Evolutionary conservation across 2,329 filamentous ascomycete species (phyloP), one percentile per base, ranked within the genome.

Genomic region (Neonectria punicea): DNA sequence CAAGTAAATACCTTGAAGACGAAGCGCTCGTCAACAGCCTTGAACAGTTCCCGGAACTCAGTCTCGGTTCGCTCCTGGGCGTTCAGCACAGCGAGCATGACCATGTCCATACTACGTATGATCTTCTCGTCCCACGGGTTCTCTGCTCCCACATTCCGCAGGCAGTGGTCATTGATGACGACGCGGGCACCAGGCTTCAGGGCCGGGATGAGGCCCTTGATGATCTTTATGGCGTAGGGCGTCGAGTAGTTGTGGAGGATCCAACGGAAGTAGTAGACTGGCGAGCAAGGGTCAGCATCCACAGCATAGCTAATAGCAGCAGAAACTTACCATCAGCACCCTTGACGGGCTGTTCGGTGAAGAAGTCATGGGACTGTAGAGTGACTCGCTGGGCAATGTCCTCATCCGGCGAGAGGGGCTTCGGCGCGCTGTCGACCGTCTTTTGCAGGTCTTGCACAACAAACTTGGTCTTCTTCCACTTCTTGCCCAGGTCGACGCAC

Each of bases 231-330:
- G 4, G 82, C 82, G 59, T 87, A 85, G 3, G 82, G 81, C 14
- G 87, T 87, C 0, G 86, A 84, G 78, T 87, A 88, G 77, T 90
- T 88, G 73, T 90, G 87, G 8, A 90, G 76, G 66, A 90, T 88
- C 81, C 84, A 85, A 53, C 86, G 84, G 75, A 89, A 84, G 69
- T 86, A 82, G 77, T 89, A 90, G 18, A 89, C 80, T 83, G 28
- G 25, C 18, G n/a, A 2, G 13, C 41, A 28, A 22, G 10, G 16
- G 67, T 76, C 20, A 73, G 68, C 46, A 58, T 34, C 13, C 4
- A 14, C 5, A 22, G 10, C n/a, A 25, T 14, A 36, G 4, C 8
- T 41, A 36, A 18, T 43, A 4, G 5, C 51, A 30, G 14, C 4
- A 10, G 9, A 30, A 44, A 63, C 79, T 62, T 69, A 84, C 82